phyloP scores from a whole-genome alignment of 1,284 basidiomycete species.

The Melanopsichium pennsylvanicum region DNA sequence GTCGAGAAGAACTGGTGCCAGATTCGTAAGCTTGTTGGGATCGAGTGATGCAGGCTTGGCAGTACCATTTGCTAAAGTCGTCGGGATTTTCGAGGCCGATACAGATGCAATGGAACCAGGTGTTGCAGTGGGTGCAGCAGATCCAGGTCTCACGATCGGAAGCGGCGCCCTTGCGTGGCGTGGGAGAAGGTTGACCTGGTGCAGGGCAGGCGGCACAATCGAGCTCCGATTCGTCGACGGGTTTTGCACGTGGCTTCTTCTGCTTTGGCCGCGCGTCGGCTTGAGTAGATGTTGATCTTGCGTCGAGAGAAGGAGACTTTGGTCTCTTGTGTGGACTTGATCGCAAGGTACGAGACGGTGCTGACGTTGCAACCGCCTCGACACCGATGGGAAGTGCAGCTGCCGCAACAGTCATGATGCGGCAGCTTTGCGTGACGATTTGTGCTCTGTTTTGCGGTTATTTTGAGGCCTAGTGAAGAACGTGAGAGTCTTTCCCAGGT shows the following conservation, averaged over 20 bases:
- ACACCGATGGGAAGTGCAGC: slow-evolving; percentile 2
- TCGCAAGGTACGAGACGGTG: slow-evolving; percentile 11
- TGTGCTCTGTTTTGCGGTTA: not conserved
- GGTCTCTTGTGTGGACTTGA: slow-evolving; percentile 31
- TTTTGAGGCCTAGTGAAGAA: too few relatives aligned
- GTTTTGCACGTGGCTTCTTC: slow-evolving; percentile 25
- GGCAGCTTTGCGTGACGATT: slow-evolving; percentile 2
- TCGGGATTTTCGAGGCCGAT: slow-evolving; percentile 42
- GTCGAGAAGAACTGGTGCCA: slow-evolving; percentile 15
- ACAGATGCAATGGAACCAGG: slow-evolving; percentile 58
- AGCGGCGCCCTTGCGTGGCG: slow-evolving; percentile 37
- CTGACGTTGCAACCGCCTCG: not conserved
- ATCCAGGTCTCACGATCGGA: slow-evolving; percentile 50
- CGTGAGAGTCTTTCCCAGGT: too few relatives aligned
- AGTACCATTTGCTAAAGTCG: slow-evolving; percentile 55
- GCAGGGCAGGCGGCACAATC: slow-evolving; percentile 45
- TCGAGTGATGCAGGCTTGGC: slow-evolving; percentile 34
- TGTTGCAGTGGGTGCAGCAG: slow-evolving; percentile 52
- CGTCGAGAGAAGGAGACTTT: slow-evolving; percentile 5
- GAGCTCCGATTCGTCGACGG: slow-evolving; percentile 42
- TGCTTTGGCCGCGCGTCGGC: not conserved
- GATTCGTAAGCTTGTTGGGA: slow-evolving; percentile 16
- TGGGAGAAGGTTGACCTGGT: slow-evolving; percentile 21
- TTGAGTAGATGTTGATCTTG: not conserved
- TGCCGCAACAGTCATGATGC: slow-evolving; percentile 24